These are phyloP conservation scores for Flaveria ramosissima DNA, from an alignment of 129 eudicot genomes.

Conservation along the genomic window DNA sequence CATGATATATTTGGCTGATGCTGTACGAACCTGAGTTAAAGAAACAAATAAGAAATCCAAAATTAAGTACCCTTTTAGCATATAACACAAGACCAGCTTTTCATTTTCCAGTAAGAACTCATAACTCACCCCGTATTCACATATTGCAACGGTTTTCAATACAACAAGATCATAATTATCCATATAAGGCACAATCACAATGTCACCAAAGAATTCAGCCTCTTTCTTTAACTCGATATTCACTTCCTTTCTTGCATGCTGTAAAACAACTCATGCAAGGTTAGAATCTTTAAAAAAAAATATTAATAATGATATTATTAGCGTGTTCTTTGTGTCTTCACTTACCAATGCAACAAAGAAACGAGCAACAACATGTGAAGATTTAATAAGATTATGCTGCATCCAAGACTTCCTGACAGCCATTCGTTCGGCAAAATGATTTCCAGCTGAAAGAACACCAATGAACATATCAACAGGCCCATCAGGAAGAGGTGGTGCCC, in stretches of 20 bases:
- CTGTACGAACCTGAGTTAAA: slow-evolving; percentile 55
- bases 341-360: slow-evolving; percentile 94
- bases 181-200: slow-evolving; percentile 83
- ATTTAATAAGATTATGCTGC: slow-evolving; percentile 71
- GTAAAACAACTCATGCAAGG: slow-evolving; percentile 6
- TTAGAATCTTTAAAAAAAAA: not conserved
- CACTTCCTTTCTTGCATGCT: slow-evolving; percentile 80
- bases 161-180: slow-evolving; percentile 95
- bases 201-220: slow-evolving; percentile 88
- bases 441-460: slow-evolving; percentile 91
- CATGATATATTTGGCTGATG: slow-evolving; percentile 81
- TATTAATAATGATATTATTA: not conserved
- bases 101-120: not conserved
- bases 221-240: slow-evolving; percentile 79
- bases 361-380: slow-evolving; percentile 76
- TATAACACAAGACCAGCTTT: not conserved
- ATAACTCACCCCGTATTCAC: slow-evolving; percentile 83
- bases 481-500: slow-evolving; percentile 69
- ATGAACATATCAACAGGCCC: slow-evolving; percentile 68
- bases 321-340: not conserved
- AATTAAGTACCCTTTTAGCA: slow-evolving; percentile 12
- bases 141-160: slow-evolving; percentile 86
- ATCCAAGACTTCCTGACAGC: slow-evolving; percentile 98
- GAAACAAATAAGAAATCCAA: not conserved
- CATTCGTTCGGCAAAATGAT: slow-evolving; percentile 98